Base-by-base conservation (phyloP, 1,284 basidiomycete species). In the Tremellales sp. region DNA sequence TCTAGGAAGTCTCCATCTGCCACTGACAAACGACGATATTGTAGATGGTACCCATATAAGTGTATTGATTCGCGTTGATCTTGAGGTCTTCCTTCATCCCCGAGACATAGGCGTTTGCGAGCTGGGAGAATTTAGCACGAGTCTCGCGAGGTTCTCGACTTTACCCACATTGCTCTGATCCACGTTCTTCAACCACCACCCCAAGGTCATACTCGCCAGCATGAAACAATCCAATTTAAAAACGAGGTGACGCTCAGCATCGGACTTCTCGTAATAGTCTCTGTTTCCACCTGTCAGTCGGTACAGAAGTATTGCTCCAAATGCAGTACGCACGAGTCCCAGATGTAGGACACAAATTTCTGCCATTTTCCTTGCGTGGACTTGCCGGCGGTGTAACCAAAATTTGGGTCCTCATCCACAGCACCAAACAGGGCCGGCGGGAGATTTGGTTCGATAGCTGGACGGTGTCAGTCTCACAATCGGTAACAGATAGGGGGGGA, bases 211-310 rank as follows among this genome's bases (percentile, higher is more conserved):
- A n/a, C 29, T 37, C 14, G 47, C 26, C 18, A 60, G 38, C 50
- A 60, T 53, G 42, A 41, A 45, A 22, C 40, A 48, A 43, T 60
- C 58, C n/a, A 60, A 43, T 37, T 60, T 60, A 42, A 43, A 47
- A 2, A 60, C 55, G 13, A 60, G 53, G 26, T 24, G 29, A 19
- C 58, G 39, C 34, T 60, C 58, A 10, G 52, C 55, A 40, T 50
- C 46, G 4, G 54, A 54, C 27, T 59, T 59, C 21, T 52, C 50
- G 36, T 59, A 56, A 38, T 52, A 59, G 40, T 59, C 57, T 26
- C 57, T 59, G n/a, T n/a, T n/a, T n/a, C n/a, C n/a, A n/a, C 3
- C n/a, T n/a, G n/a, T n/a, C n/a, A n/a, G n/a, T n/a, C n/a, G n/a
- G n/a, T n/a, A n/a, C n/a, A n/a, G n/a, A n/a, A n/a, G n/a, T n/a